Base-by-base conservation (phyloP, 2,329 filamentous ascomycete species). In the Periconia sp. region DNA sequence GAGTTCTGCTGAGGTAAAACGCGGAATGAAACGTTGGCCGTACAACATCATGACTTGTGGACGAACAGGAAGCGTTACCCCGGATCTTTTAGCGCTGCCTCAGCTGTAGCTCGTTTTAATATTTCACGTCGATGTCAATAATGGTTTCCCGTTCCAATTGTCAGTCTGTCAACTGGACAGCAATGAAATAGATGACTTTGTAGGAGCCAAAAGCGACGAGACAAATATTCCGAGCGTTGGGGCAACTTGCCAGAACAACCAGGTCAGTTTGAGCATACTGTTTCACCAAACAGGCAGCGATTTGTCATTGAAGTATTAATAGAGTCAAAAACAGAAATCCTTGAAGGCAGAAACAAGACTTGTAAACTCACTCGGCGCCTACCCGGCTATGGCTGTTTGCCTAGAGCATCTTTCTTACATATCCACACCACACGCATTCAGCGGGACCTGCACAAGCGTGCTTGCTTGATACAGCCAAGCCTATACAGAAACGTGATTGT, bases 11-110 rank as follows among this genome's bases (percentile, higher is more conserved):
- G 10, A 15, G 11, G 20, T 33, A 43, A 49, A 57, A 53, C 54
- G 45, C 30, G 45, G 45, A 48, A 45, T 57, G 50, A 57, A 57
- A 57, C 54, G n/a, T 3, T 50, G 33, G 45, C 49, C 31, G 44
- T 49, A 47, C 54, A 52, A 18, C 45, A 51, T 51, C 51, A 52
- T 52, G 54, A 13, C 50, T 20, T 31, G 11, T 23, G 10, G 18
- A 14, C 17, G 45, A 54, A 48, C n/a, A 45, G 20, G 47, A 54
- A 56, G 45, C 48, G 52, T 41, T 31, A 15, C n/a, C n/a, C 45
- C 40, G 42, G 33, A 45, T 41, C 23, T 44, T 19, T 48, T 51
- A 53, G 47, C 42, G 1, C 8, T 20, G 20, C 40, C 50, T 56
- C 53, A 48, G 47, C 50, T 46, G 18, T 51, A 49, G 54, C 47